phyloP scores from a whole-genome alignment of 2,329 filamentous ascomycete genomes.

The Trichoderma brevicompactum region DNA sequence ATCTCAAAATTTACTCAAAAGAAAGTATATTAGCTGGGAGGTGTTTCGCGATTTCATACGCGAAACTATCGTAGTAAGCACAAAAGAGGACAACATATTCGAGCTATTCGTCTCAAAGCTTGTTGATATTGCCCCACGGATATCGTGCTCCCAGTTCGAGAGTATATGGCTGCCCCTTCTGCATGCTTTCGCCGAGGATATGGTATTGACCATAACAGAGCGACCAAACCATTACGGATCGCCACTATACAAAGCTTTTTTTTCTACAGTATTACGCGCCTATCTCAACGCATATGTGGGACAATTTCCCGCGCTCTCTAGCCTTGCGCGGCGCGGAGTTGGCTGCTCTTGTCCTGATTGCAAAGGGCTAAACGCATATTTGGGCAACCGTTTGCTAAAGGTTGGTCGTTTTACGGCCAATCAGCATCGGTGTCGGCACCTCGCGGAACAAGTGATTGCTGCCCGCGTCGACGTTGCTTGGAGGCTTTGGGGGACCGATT shows the following conservation, averaged over 20 bases:
- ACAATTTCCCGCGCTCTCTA: neutral
- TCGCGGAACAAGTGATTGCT: neutral
- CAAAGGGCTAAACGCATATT: slow-evolving; percentile 3
- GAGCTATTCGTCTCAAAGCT: neutral
- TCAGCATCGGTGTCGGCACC: neutral
- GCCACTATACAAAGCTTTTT: neutral
- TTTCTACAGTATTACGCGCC: neutral
- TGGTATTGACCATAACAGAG: neutral
- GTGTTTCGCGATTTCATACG: too few relatives aligned
- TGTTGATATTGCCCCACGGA: neutral
- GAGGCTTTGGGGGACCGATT: neutral
- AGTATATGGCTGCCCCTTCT: neutral
- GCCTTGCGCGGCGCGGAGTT: neutral
- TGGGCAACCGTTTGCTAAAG: neutral
- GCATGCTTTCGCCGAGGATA: neutral
- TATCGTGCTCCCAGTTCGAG: neutral
- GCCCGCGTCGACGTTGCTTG: too few relatives aligned
- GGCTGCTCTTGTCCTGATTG: neutral
- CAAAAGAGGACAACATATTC: neutral
- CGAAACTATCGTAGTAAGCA: neutral
- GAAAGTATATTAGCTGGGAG: neutral
- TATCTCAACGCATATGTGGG: neutral
- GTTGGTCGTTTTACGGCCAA: neutral
- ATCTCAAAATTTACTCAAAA: neutral
- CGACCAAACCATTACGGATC: neutral